Conservation (phyloP, 139 green algal species). For the Chlorella sorokiniana region DNA sequence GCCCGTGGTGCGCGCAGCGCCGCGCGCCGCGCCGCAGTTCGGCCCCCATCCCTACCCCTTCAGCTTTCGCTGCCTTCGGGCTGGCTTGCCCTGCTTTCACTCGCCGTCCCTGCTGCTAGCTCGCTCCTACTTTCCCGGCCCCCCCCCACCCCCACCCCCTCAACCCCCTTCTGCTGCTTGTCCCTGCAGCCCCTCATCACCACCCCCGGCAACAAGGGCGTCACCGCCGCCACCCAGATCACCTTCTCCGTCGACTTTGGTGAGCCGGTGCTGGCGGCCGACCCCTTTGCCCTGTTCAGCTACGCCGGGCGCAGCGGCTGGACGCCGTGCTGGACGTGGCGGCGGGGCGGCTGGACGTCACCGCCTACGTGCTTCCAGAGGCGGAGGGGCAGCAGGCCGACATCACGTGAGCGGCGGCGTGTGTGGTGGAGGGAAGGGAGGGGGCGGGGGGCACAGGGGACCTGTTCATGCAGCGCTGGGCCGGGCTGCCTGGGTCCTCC, state of each 20-base stretch:
- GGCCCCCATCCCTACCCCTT: neutral
- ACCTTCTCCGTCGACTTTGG: slow-evolving; percentile 20
- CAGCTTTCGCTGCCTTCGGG: neutral
- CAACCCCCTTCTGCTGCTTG: neutral
- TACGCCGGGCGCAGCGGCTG: neutral
- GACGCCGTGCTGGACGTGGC: slow-evolving; percentile 26
- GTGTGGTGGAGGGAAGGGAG: neutral
- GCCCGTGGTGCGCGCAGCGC: slow-evolving; percentile 6
- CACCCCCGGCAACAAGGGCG: neutral
- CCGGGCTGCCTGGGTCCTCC: too few species aligned
- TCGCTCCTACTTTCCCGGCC: neutral
- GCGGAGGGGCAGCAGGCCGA: neutral
- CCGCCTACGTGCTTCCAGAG: neutral
- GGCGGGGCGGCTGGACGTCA: slow-evolving; percentile 14
- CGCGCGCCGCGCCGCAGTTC: neutral
- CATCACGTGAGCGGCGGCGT: neutral
- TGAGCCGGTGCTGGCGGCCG: slow-evolving; percentile 18
- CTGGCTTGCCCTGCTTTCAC: neutral
- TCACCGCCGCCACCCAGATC: slow-evolving; percentile 17
- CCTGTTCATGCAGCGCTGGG: too few species aligned
- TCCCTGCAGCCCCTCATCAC: neutral
- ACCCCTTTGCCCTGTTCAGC: slow-evolving; percentile 13
- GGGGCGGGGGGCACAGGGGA: neutral
- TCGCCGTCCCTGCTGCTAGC: neutral
- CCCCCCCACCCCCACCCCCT: neutral